phyloP scores from a whole-genome alignment of 208 protist genomes.

The Sergeia podlipaevii region DNA sequence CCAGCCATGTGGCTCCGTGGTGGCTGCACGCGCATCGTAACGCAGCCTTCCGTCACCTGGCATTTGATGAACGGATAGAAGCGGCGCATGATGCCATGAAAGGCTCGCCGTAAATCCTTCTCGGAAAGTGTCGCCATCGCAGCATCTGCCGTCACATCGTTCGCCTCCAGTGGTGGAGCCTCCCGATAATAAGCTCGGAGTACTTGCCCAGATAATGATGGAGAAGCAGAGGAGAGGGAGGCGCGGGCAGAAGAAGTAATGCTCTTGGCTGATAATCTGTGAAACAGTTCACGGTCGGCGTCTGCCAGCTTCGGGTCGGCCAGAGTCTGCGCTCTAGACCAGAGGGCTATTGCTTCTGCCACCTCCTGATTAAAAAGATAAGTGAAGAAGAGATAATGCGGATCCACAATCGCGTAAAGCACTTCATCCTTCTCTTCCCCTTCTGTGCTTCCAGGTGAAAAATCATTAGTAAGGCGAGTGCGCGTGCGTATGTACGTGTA shows the following conservation, averaged over 20 bases:
- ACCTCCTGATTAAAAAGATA: slow-evolving; percentile 22
- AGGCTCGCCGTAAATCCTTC: slow-evolving; percentile 55
- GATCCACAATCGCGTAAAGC: slow-evolving; percentile 20
- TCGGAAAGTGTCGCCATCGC: slow-evolving; percentile 19
- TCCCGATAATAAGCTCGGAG: too few relatives aligned
- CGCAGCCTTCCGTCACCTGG: slow-evolving; percentile 41
- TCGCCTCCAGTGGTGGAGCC: not conserved
- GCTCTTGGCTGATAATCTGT: too few relatives aligned
- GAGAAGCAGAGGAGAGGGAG: too few relatives aligned
- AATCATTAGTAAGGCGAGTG: too few relatives aligned
- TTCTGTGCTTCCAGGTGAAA: too few relatives aligned
- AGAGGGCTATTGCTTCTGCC: slow-evolving; percentile 28
- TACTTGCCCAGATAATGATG: too few relatives aligned
- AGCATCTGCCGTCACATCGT: not conserved
- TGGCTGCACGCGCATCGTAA: slow-evolving; percentile 16
- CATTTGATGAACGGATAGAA: slow-evolving; percentile 59
- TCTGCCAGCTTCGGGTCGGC: not conserved
- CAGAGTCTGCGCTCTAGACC: slow-evolving; percentile 9
- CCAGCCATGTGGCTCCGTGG: not conserved
- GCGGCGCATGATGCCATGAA: slow-evolving; percentile 64
- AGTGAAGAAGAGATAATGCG: slow-evolving; percentile 34
- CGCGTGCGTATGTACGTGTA: too few relatives aligned
- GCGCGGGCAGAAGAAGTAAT: too few relatives aligned
- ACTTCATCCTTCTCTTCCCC: too few relatives aligned
- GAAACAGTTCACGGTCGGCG: too few relatives aligned